phyloP scores from a whole-genome alignment of 345 rosid species.

The Geranium brycei region DNA sequence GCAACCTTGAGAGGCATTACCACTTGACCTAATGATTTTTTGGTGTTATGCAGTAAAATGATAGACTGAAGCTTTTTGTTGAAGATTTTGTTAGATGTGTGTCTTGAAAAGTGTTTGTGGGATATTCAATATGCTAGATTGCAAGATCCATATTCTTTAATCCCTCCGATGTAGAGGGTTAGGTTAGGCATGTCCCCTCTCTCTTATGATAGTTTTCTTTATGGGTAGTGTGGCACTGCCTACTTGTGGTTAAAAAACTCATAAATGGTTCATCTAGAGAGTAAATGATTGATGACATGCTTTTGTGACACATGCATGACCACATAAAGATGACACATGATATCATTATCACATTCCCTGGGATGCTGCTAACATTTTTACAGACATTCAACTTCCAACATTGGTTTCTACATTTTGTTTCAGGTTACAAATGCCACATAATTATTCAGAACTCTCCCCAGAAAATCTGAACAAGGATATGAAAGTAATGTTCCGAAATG shows the following conservation, averaged over 20 bases:
- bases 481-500: background rate
- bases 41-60: background rate
- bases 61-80: background rate
- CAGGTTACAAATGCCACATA: too few species aligned
- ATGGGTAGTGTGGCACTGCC: background rate
- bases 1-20: background rate
- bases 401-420: too few species aligned
- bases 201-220: too few species aligned
- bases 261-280: too few species aligned
- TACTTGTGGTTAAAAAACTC: background rate
- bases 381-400: too few species aligned
- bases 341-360: too few species aligned
- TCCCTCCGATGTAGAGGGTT: background rate
- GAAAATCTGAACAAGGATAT: background rate
- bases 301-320: too few species aligned
- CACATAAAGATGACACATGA: too few species aligned
- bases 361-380: too few species aligned
- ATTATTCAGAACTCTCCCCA: background rate
- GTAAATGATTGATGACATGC: too few species aligned
- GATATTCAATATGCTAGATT: background rate
- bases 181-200: background rate
- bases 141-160: background rate
- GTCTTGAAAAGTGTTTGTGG: background rate
- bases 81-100: background rate
- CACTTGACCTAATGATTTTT: background rate